Percentiles rank a stretch among this genome's conserved stretches.
phyloP scores from a whole-genome alignment of 2,329 filamentous ascomycete species.

The Cercospora canescens region DNA sequence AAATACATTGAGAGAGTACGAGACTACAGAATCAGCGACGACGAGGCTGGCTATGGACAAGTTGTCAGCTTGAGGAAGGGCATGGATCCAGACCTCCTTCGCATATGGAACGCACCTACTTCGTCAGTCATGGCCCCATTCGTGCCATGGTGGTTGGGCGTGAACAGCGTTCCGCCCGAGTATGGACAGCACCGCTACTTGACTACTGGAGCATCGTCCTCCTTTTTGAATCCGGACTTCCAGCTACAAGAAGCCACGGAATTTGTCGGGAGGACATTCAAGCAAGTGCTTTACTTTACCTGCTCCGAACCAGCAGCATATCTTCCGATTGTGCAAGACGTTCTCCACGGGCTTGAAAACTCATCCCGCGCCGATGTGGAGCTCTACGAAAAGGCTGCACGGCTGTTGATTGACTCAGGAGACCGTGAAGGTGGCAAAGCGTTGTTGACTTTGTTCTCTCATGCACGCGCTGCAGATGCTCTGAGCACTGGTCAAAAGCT shows the following conservation, averaged over 20 bases:
- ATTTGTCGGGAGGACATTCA: slow-evolving; percentile 24
- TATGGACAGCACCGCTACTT: slow-evolving; percentile 39
- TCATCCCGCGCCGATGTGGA: slow-evolving; percentile 18
- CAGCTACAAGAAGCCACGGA: slow-evolving; percentile 29
- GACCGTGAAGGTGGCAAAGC: slow-evolving; percentile 20
- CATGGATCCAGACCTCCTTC: slow-evolving; percentile 35
- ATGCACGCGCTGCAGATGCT: slow-evolving; percentile 16
- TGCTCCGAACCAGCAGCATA: slow-evolving; percentile 19
- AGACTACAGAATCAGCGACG: slow-evolving; percentile 38
- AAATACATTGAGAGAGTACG: slow-evolving; percentile 47
- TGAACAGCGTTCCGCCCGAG: slow-evolving; percentile 33
- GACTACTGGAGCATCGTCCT: slow-evolving; percentile 36
- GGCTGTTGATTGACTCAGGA: slow-evolving; percentile 14
- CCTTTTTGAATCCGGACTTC: slow-evolving; percentile 38
- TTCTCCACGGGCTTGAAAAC: slow-evolving; percentile 22
- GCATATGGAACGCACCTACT: slow-evolving; percentile 39
- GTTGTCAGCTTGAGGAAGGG: slow-evolving; percentile 33
- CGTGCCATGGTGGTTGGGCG: slow-evolving; percentile 39
- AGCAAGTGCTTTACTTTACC: slow-evolving; percentile 26
- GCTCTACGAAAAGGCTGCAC: slow-evolving; percentile 20
- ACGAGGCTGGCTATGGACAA: slow-evolving; percentile 40
- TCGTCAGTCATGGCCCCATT: slow-evolving; percentile 39
- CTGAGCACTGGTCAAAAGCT: slow-evolving; percentile 16
- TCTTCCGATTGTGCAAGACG: slow-evolving; percentile 20
- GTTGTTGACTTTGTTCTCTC: slow-evolving; percentile 21